phyloP scores from a whole-genome alignment of 768 basidiomycete species.

The Auriscalpium vulgare region DNA sequence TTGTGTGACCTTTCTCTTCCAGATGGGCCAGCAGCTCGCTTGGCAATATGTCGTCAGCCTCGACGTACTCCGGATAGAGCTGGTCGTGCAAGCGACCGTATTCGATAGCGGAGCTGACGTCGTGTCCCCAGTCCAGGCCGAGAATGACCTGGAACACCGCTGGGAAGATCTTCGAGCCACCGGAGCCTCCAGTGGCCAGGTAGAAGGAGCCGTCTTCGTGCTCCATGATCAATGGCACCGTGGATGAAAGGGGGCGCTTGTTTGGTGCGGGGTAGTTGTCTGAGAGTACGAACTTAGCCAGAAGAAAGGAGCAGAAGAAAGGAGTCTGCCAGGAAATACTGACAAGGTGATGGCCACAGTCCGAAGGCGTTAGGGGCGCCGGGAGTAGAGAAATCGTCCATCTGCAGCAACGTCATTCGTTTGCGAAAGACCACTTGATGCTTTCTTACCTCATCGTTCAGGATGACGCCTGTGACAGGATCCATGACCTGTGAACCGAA shows the following conservation, averaged over 20 bases:
- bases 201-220: constrained; percentile 64
- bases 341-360: constrained; percentile 70
- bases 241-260: constrained; percentile 90
- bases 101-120: constrained; percentile 78
- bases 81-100: constrained; percentile 80
- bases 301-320: constrained; percentile 1
- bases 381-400: constrained; percentile 91
- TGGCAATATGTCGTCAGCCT: constrained; percentile 58
- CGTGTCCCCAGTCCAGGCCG: constrained; percentile 76
- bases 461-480: constrained; percentile 76
- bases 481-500: constrained; percentile 89
- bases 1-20: constrained; percentile 55
- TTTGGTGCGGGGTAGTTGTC: constrained; percentile 85
- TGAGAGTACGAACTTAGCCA: constrained; percentile 21
- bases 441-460: constrained; percentile 71
- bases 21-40: constrained; percentile 48
- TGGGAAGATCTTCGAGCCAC: constrained; percentile 80
- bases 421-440: no score
- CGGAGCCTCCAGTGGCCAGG: constrained; percentile 74
- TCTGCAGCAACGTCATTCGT: constrained; percentile 27
- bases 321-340: neutral
- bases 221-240: constrained; percentile 72
- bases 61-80: constrained; percentile 58
- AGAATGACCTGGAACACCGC: constrained; percentile 73
- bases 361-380: constrained; percentile 81